Conservation (phyloP, 176 grass and related monocot species). For the Tillandsia leiboldiana region DNA sequence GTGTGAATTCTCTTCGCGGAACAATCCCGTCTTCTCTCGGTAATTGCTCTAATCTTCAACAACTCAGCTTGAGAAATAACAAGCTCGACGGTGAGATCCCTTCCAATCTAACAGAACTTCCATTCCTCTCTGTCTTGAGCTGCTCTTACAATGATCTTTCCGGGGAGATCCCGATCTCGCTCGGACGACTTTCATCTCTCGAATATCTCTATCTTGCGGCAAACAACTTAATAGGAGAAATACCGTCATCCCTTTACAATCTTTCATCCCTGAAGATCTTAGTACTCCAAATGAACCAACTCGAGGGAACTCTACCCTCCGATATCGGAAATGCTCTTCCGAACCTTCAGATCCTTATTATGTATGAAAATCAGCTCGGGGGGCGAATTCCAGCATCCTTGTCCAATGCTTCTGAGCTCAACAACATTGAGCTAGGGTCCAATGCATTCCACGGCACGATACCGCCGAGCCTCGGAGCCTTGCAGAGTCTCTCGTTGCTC, state of each 20-base stretch:
- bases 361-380: conserved; percentile 5
- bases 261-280: conserved; percentile 8
- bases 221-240: conserved; percentile 22
- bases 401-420: conserved; percentile 11
- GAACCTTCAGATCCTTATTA: neutral
- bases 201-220: no score
- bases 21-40: neutral
- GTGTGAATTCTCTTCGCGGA: conserved; percentile 17
- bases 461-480: conserved; percentile 20
- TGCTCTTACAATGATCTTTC: no score
- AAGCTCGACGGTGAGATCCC: conserved; percentile 27
- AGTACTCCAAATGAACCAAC: conserved; percentile 4
- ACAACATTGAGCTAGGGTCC: neutral
- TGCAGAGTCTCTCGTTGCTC: conserved; percentile 4
- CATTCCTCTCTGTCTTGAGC: no score
- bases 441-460: conserved; percentile 29
- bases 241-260: conserved; percentile 19
- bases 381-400: conserved; percentile 23
- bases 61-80: conserved; percentile 9
- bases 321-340: conserved; percentile 26
- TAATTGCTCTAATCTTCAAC: conserved; percentile 8
- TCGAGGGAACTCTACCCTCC: conserved; percentile 13
- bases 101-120: neutral
- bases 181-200: neutral
- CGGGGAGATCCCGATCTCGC: no score